Base-by-base conservation (phyloP, 805 yeast genomes). In the Debaryomyces hansenii region DNA sequence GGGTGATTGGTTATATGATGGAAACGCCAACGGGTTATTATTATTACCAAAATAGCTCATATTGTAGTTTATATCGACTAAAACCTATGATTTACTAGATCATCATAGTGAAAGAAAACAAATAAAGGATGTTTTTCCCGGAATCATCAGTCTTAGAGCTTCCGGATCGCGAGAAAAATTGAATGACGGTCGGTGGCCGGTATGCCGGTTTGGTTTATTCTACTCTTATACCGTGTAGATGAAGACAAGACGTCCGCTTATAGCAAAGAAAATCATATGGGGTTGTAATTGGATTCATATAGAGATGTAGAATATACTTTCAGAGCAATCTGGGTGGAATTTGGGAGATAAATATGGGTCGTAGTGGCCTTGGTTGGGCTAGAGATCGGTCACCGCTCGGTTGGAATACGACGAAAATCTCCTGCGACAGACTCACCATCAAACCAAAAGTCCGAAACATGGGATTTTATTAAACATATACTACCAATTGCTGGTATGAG, bases 1-100 rank as follows among this genome's bases (percentile, higher is more conserved):
- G 16, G 47, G 53, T 28, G 44, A 46, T 41, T 57, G 62, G 46
- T 50, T 53, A 40, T 56, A 58, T 21, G 63, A 56, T 18, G 63
- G 59, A 42, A 59, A 60, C 20, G 64, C 37, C 24, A 60, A 50
- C 24, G 58, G 56, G 32, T 57, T 59, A 20, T 51, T 45, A 16
- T 41, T 40, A 31, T 41, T 43, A 34, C 47, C 35, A 47, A 49
- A 59, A 46, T 52, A 57, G 41, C 61, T 56, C 63, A 59, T 56
- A 29, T 28, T 27, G 41, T 20, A 24, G 12, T 10, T 44, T 27
- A 10, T 16, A 14, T 24, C 20, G 3, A 36, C 11, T 18, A 36
- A 4, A 20, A 16, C 27, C 27, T 18, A 36, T 18, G n/a, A 36
- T 36, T 36, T 11, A 18, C 20, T 20, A 11, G 16, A 32, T 32